Percentiles rank a stretch among this genome's conserved stretches.
phyloP scores from a whole-genome alignment of 768 basidiomycete species.

The Rhizopogon salebrosus region DNA sequence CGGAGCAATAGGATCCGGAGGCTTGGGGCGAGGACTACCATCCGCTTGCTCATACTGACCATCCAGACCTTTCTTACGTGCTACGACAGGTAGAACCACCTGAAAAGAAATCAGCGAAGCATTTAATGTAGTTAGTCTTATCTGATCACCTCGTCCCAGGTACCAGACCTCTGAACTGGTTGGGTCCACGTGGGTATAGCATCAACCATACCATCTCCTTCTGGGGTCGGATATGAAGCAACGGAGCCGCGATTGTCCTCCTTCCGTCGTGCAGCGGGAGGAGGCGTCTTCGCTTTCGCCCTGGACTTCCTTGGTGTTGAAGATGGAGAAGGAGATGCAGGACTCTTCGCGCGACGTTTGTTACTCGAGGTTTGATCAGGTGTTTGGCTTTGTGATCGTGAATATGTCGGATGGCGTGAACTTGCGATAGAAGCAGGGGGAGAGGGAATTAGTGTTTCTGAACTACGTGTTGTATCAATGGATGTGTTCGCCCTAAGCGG shows the following conservation, averaged over 20 bases:
- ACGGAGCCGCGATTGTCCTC: conserved; percentile 51
- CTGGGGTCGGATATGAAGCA: conserved; percentile 64
- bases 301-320: conserved; percentile 38
- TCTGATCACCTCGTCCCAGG: conserved; percentile 69
- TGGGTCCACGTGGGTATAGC: conserved; percentile 85
- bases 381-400: conserved; percentile 30
- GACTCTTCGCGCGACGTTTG: conserved; percentile 43
- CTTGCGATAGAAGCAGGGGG: conserved; percentile 28
- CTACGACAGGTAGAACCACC: conserved; percentile 83
- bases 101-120: conserved; percentile 21
- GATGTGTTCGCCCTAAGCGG: conserved; percentile 40
- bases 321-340: conserved; percentile 33
- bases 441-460: conserved; percentile 37
- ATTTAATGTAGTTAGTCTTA: conserved; percentile 26
- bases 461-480: conserved; percentile 31
- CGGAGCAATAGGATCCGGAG: conserved; percentile 18
- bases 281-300: conserved; percentile 28
- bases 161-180: conserved; percentile 59
- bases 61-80: conserved; percentile 75
- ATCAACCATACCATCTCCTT: conserved; percentile 52
- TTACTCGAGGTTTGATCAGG: conserved; percentile 11
- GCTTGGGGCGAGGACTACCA: conserved; percentile 59
- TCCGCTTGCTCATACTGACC: conserved; percentile 63
- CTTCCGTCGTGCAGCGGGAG: conserved; percentile 28
- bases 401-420: conserved; percentile 12